Evolutionary conservation across 495 filamentous ascomycete genomes (phyloP).

Genomic region (Aspergillus conjunctus): DNA sequence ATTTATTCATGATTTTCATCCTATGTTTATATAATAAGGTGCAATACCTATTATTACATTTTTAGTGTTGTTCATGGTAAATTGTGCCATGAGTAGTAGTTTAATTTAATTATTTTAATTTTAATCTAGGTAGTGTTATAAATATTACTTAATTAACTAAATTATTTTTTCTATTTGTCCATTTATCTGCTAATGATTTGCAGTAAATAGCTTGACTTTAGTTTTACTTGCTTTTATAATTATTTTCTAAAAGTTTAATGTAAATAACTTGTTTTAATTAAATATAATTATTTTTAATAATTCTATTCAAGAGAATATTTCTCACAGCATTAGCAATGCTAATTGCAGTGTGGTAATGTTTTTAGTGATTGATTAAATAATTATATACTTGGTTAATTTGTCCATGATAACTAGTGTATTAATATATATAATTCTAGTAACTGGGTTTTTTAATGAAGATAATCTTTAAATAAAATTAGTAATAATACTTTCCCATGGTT

Average conservation of each 20-base stretch:
- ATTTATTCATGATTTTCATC: slow-evolving; percentile 2
- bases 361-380: background rate
- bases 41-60: slow-evolving; percentile 1
- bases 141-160: slow-evolving; percentile 7
- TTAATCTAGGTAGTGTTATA: slow-evolving; percentile 8
- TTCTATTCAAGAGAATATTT: background rate
- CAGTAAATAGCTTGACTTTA: background rate
- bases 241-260: slow-evolving; percentile 7
- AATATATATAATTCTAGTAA: slow-evolving; percentile 4
- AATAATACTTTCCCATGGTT: slow-evolving; percentile 15
- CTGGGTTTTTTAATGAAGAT: slow-evolving; percentile 11
- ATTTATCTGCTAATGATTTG: slow-evolving; percentile 6
- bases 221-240: slow-evolving; percentile 2
- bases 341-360: slow-evolving; percentile 4
- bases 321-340: slow-evolving; percentile 1
- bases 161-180: slow-evolving; percentile 8
- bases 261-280: slow-evolving; percentile 8
- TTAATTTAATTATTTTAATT: slow-evolving; percentile 11
- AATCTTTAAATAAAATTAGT: background rate
- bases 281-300: slow-evolving; percentile 9
- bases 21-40: slow-evolving; percentile 14
- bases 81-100: slow-evolving; percentile 1
- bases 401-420: slow-evolving; percentile 12
- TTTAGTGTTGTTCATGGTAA: slow-evolving; percentile 11
- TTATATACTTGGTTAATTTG: slow-evolving; percentile 8